Base-by-base conservation (phyloP, 768 basidiomycete species). In the Boletus rubroflammeus region DNA sequence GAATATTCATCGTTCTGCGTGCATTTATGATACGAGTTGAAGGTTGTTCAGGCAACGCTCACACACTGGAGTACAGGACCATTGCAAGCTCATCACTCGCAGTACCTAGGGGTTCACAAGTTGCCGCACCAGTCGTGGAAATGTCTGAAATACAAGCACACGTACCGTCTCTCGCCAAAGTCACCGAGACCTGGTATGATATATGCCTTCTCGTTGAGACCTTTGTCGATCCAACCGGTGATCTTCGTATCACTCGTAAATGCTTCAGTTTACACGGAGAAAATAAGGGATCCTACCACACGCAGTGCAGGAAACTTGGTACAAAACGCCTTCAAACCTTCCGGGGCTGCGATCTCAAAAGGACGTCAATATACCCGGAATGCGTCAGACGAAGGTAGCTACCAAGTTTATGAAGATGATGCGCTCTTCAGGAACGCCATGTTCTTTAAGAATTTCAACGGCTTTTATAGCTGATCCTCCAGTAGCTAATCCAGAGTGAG, bases 381-480 rank as follows among this genome's bases (percentile, higher is more conserved):
- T 14, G 29, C 10, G 1, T 45, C 41, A 7, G 31, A 32, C 0
- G 19, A 53, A 25, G 25, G 26, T 36, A 40, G n/a, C 38, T 61
- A 93, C 94, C 67, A 98, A 73, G 67, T 98, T 96, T 55, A 97
- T 82, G 72, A 98, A 97, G 59, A 97, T 89, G 56, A 98, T 96
- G 52, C 93, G 83, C 54, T 97, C 93, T 71, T 97, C 93, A 15
- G 90, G 87, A 29, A 99, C 97, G 19, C 90, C 91, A 64, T 93
- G 86, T 43, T 93, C 89, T 71, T 88, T 84, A 13, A 98, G 77
- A 4, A 98, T 89, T 68, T 98, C 96, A 48, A 98, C 89, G 0
- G 97, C 97, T 68, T 98, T 98, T 72, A 95, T 94, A 8, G 95
- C 96, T 5, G 95, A 98, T 42, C 97, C 97, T 25, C 97, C 97